These are phyloP conservation scores for Ramaria rubella DNA, from an alignment of 768 basidiomycete species.

Conservation along the genomic window DNA sequence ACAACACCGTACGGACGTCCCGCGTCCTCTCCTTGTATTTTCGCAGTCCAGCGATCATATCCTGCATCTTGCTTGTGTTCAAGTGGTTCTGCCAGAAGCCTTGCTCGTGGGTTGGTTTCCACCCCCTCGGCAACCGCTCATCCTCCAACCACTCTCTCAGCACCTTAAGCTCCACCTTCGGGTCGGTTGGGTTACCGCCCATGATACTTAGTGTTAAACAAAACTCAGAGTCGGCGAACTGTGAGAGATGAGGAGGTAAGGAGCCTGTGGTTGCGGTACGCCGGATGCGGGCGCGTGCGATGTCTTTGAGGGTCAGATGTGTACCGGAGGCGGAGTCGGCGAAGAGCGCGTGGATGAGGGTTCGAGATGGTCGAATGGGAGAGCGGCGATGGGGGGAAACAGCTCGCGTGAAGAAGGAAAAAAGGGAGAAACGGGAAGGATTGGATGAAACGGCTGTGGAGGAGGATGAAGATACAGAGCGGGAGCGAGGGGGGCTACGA, in stretches of 20 bases:
- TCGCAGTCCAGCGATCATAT: background rate
- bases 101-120: background rate
- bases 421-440: background rate
- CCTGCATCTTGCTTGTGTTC: slow-evolving; percentile 5
- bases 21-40: background rate
- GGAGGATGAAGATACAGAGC: slow-evolving; percentile 3
- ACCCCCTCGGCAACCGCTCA: slow-evolving; percentile 5
- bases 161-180: background rate
- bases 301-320: slow-evolving; percentile 4
- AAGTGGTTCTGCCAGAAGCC: slow-evolving; percentile 7
- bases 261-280: background rate
- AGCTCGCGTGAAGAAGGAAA: background rate
- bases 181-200: background rate
- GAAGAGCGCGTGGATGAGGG: background rate
- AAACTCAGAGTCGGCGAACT: slow-evolving; percentile 7
- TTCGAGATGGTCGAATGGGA: background rate
- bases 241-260: background rate
- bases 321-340: slow-evolving; percentile 8
- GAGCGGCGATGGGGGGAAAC: background rate
- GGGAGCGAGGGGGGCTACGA: background rate
- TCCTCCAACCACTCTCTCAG: slow-evolving; percentile 7
- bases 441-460: background rate
- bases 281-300: slow-evolving; percentile 9
- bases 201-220: background rate
- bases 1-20: background rate